These are phyloP conservation scores for Bipolaris victoriae DNA, from an alignment of 2,329 filamentous ascomycete genomes.

Conservation along the genomic window DNA sequence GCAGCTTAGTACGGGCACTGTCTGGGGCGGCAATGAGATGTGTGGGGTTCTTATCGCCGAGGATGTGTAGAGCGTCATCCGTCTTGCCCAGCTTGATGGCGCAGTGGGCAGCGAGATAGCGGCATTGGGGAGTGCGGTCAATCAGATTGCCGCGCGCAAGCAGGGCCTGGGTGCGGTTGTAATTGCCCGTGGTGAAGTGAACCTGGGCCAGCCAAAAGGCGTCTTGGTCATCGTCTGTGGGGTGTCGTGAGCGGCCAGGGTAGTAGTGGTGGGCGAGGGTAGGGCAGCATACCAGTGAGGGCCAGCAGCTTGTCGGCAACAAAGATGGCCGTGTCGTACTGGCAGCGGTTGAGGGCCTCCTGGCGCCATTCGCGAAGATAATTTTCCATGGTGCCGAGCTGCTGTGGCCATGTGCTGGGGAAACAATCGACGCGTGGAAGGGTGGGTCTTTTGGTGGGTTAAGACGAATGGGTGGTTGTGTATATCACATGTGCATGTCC, in stretches of 20 bases:
- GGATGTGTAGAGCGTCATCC: conserved; percentile 82
- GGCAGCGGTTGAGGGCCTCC: conserved; percentile 92
- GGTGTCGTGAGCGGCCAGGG: conserved; percentile 11
- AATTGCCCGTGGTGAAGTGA: conserved; percentile 94
- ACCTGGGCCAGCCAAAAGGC: conserved; percentile 98
- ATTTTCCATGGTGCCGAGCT: conserved; percentile 72
- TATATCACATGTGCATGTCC: too few species aligned
- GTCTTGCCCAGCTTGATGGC: conserved; percentile 90
- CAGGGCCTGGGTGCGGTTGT: conserved; percentile 86
- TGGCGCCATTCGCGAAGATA: conserved; percentile 94
- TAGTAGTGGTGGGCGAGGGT: background rate
- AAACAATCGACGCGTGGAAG: background rate
- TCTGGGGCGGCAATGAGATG: conserved; percentile 76
- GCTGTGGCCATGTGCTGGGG: background rate
- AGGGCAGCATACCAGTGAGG: conserved; percentile 74
- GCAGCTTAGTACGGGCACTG: conserved; percentile 72
- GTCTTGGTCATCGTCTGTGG: conserved; percentile 84
- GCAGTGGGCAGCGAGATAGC: conserved; percentile 92
- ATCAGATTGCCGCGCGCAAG: conserved; percentile 84
- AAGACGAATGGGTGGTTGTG: too few species aligned
- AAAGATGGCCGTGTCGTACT: conserved; percentile 96
- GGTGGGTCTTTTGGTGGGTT: conserved; percentile 5
- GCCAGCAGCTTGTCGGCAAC: conserved; percentile 96
- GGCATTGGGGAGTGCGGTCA: conserved; percentile 80
- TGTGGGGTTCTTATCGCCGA: conserved; percentile 92